These are phyloP conservation scores for Aspergillus flavus DNA, from an alignment of 2,329 filamentous ascomycete genomes.

Conservation along the genomic window DNA sequence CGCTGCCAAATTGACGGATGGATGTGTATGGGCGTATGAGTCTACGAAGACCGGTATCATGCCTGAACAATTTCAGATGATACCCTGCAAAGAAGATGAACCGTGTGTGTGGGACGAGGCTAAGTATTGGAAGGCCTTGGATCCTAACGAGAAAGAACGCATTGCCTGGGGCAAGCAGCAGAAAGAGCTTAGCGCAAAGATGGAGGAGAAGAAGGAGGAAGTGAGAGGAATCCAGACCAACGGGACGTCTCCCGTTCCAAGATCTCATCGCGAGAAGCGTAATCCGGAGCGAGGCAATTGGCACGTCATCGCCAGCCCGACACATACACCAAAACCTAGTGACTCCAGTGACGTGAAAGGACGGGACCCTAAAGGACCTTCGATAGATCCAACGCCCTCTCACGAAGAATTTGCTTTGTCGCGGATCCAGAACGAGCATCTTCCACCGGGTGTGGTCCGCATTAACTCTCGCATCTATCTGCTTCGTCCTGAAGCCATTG, in stretches of 20 bases:
- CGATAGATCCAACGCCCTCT: constrained; percentile 29
- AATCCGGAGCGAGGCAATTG: constrained; percentile 19
- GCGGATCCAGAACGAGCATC: constrained; percentile 46
- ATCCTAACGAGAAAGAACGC: constrained; percentile 36
- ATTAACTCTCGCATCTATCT: constrained; percentile 44
- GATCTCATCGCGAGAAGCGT: not conserved
- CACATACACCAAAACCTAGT: not conserved
- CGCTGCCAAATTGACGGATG: constrained; percentile 60
- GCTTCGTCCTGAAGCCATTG: constrained; percentile 71
- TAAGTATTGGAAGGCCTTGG: constrained; percentile 50
- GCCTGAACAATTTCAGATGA: constrained; percentile 60
- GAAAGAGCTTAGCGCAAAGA: constrained; percentile 20
- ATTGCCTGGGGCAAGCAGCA: constrained; percentile 27
- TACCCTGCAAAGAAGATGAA: constrained; percentile 50
- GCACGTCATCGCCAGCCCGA: constrained; percentile 19
- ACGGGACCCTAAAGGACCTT: constrained; percentile 8
- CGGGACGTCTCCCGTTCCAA: not conserved
- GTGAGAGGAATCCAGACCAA: not conserved
- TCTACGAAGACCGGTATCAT: constrained; percentile 61
- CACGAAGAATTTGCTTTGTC: constrained; percentile 43
- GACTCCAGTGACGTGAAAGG: constrained; percentile 2
- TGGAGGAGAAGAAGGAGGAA: constrained; percentile 5
- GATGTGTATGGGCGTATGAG: constrained; percentile 66
- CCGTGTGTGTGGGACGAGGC: constrained; percentile 59
- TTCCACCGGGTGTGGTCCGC: constrained; percentile 46